phyloP scores from a whole-genome alignment of 306 rosid species.

The Senna siamea region DNA sequence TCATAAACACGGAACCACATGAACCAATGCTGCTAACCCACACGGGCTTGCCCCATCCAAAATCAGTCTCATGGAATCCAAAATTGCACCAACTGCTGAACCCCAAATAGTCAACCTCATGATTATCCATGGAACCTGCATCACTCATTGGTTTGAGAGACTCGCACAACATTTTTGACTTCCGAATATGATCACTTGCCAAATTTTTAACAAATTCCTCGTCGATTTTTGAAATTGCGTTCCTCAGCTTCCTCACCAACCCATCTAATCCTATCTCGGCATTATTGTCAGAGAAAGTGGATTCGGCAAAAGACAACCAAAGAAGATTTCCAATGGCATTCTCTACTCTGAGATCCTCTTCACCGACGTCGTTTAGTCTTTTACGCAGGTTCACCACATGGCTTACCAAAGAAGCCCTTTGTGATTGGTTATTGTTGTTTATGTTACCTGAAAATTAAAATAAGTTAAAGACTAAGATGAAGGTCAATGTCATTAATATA shows the following conservation, averaged over 20 bases:
- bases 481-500: no score
- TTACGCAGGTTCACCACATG: constrained; percentile 46
- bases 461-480: no score
- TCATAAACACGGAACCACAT: constrained; percentile 21
- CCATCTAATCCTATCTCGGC: background rate
- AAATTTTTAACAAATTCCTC: constrained; percentile 11
- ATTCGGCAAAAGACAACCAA: constrained; percentile 28
- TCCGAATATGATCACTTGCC: constrained; percentile 2
- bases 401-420: constrained; percentile 35
- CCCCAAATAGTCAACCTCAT: constrained; percentile 32
- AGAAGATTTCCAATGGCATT: constrained; percentile 50
- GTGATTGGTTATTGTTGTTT: background rate
- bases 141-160: background rate
- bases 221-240: constrained; percentile 14
- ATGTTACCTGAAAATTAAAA: background rate
- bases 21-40: constrained; percentile 40
- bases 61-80: constrained; percentile 41
- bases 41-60: constrained; percentile 49
- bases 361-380: constrained; percentile 5
- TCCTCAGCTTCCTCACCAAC: constrained; percentile 34
- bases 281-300: background rate
- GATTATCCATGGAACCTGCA: background rate
- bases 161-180: background rate
- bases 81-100: constrained; percentile 44
- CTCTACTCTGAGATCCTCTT: constrained; percentile 28